Conservation (phyloP, 148 eudicot species). For the Beta vulgaris region DNA sequence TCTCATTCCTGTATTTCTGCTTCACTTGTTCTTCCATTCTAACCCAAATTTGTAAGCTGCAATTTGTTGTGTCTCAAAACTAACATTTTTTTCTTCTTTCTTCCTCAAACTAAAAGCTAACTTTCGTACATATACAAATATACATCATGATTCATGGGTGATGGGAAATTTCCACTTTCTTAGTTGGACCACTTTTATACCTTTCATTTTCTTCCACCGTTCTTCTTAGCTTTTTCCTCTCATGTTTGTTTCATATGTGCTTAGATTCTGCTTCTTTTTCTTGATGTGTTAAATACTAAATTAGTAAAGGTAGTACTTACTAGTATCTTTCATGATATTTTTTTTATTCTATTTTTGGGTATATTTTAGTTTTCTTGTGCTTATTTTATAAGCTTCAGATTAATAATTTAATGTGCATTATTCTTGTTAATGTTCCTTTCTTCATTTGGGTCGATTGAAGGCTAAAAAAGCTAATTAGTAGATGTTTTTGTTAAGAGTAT, state of each 20-base stretch:
- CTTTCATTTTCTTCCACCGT: background rate
- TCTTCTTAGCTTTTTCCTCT: background rate
- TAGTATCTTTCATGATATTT: no score
- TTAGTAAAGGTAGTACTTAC: no score
- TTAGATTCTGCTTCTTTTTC: slow-evolving; percentile 6
- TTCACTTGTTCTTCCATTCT: background rate
- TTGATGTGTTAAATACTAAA: no score
- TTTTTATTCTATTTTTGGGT: no score
- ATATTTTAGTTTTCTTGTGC: no score
- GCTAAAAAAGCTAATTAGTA: background rate
- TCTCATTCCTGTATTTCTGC: no score
- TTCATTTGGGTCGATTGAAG: background rate
- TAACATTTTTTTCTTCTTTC: no score
- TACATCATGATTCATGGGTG: no score
- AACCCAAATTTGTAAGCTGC: background rate
- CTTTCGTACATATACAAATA: background rate
- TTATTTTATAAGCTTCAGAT: no score
- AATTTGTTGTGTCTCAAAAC: background rate
- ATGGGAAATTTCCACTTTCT: slow-evolving; percentile 9
- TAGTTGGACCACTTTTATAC: background rate
- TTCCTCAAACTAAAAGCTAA: background rate
- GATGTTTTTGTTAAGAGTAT: no score
- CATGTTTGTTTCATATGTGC: background rate
- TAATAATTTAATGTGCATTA: background rate
- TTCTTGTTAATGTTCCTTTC: background rate